phyloP scores from a whole-genome alignment of 1,284 basidiomycete species.

The Sanghuangporus sanghuang region DNA sequence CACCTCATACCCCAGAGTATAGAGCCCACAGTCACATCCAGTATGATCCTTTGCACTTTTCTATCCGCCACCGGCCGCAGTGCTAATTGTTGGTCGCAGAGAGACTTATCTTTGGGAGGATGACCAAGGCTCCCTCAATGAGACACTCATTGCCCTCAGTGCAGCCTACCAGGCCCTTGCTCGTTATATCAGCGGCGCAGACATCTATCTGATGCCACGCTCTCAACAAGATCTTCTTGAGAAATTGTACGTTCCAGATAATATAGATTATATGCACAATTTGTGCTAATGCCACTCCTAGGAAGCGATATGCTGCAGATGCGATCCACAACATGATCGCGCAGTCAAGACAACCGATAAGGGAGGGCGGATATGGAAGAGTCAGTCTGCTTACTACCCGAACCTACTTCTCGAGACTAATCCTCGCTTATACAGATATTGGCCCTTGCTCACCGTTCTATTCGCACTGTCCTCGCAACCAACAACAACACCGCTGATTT shows the following conservation, averaged over 20 bases:
- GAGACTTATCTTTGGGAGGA: constrained; percentile 67
- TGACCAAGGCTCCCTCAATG: constrained; percentile 38
- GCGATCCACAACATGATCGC: constrained; percentile 76
- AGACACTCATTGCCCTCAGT: constrained; percentile 65
- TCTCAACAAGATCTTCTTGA: constrained; percentile 61
- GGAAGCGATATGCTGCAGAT: constrained; percentile 69
- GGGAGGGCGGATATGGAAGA: constrained; percentile 68
- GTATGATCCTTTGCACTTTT: constrained; percentile 36
- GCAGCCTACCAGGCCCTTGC: constrained; percentile 39
- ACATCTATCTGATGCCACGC: constrained; percentile 65
- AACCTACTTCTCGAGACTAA: neutral
- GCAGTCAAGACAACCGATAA: constrained; percentile 54
- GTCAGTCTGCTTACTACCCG: constrained; percentile 37
- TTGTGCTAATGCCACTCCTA: constrained; percentile 24
- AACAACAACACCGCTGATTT: constrained; percentile 60
- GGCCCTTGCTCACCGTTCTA: constrained; percentile 62
- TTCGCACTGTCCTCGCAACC: constrained; percentile 59
- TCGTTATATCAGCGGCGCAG: constrained; percentile 37
- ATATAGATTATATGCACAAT: constrained; percentile 4
- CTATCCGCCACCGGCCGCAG: constrained; percentile 14
- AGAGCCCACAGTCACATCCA: constrained; percentile 61
- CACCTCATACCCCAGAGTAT: constrained; percentile 69
- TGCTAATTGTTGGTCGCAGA: constrained; percentile 30
- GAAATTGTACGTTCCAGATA: constrained; percentile 49
- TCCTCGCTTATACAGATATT: constrained; percentile 44